Evolutionary conservation across 805 yeast species (phyloP).

Genomic region (Yamadazyma ubonensis): DNA sequence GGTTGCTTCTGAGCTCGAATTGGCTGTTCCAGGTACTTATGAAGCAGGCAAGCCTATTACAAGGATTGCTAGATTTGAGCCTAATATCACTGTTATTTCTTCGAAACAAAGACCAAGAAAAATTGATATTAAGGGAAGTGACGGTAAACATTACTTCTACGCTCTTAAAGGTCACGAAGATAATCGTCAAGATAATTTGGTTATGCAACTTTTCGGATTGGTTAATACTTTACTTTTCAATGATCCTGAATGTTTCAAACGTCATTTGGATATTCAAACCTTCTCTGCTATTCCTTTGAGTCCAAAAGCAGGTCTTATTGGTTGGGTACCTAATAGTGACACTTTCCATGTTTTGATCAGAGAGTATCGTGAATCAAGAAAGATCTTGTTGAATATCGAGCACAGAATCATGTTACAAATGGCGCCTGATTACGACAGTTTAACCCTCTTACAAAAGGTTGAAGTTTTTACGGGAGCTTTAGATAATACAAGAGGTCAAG

Average conservation of each 20-base stretch:
- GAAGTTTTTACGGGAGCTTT: slow-evolving; percentile 96
- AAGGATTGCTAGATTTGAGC: slow-evolving; percentile 72
- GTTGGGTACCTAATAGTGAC: slow-evolving; percentile 98
- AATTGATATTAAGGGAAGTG: slow-evolving; percentile 75
- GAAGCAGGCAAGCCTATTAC: slow-evolving; percentile 78
- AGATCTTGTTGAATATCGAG: slow-evolving; percentile 85
- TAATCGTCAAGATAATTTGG: slow-evolving; percentile 94
- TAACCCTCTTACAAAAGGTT: slow-evolving; percentile 86
- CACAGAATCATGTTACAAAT: slow-evolving; percentile 94
- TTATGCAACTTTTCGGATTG: slow-evolving; percentile 95
- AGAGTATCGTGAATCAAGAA: slow-evolving; percentile 89
- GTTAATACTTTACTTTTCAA: slow-evolving; percentile 86
- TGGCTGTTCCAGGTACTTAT: slow-evolving; percentile 95
- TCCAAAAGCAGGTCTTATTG: slow-evolving; percentile 93
- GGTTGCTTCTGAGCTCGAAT: slow-evolving; percentile 71
- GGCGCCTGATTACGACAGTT: slow-evolving; percentile 94
- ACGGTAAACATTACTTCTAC: slow-evolving; percentile 86
- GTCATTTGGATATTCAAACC: slow-evolving; percentile 90
- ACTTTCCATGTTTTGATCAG: slow-evolving; percentile 91
- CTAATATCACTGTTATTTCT: slow-evolving; percentile 80
- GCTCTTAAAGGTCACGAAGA: slow-evolving; percentile 94
- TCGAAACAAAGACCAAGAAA: slow-evolving; percentile 96
- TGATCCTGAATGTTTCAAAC: slow-evolving; percentile 93
- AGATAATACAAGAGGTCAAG: slow-evolving; percentile 95
- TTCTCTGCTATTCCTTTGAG: slow-evolving; percentile 94